A percentile compares a stretch with the other conserved stretches of the same genome.
phyloP scores from a whole-genome alignment of 306 rosid species.

The Pyrus pyrifolia region DNA sequence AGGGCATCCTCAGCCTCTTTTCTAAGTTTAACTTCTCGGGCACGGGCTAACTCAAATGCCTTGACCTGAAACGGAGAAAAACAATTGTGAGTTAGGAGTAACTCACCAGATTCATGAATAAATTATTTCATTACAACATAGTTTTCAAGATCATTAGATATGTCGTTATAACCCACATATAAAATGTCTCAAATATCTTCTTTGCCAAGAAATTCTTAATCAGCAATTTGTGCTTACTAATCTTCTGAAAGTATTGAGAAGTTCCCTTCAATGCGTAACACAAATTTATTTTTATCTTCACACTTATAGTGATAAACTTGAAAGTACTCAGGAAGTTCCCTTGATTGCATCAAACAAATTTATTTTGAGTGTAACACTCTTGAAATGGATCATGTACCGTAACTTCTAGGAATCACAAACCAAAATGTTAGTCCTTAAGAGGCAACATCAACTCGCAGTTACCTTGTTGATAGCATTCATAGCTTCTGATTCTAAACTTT shows the following conservation, averaged over 20 bases:
- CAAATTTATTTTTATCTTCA: background rate
- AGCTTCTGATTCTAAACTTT: conserved; percentile 54
- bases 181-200: background rate
- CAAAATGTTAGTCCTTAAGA: background rate
- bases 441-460: conserved; percentile 7
- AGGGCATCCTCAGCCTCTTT: conserved; percentile 51
- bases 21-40: conserved; percentile 46
- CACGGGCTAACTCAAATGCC: conserved; percentile 40
- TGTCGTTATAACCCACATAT: background rate
- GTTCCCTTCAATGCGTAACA: background rate
- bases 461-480: conserved; percentile 58
- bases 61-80: conserved; percentile 35
- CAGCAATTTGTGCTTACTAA: background rate
- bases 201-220: background rate
- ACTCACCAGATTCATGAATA: conserved; percentile 1
- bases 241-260: background rate
- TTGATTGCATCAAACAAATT: background rate
- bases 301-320: background rate
- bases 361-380: background rate
- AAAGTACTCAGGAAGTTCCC: background rate
- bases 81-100: conserved; percentile 1
- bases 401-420: background rate
- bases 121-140: background rate
- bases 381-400: background rate
- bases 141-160: background rate